phyloP scores from a whole-genome alignment of 371 early-diverging fungal genomes.

The Rhizopus sp. region DNA sequence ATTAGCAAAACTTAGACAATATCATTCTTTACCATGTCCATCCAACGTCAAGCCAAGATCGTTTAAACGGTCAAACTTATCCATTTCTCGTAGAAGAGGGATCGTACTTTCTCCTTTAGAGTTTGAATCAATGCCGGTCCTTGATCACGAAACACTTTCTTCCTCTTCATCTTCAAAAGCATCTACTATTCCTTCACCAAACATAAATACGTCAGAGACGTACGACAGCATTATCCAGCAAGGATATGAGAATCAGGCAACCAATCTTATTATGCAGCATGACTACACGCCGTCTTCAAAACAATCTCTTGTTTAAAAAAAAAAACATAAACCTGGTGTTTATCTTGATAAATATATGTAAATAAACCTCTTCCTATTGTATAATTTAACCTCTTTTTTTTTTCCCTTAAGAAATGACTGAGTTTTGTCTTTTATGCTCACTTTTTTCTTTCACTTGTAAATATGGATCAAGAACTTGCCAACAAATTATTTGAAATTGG shows the following conservation, averaged over 20 bases:
- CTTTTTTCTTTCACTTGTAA: not conserved
- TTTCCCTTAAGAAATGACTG: not conserved
- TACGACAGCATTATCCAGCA: not conserved
- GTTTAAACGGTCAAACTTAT: conserved; percentile 1
- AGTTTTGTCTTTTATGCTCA: too few species aligned
- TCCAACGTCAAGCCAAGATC: not conserved
- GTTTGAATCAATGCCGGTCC: conserved; percentile 10
- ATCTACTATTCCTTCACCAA: conserved; percentile 1
- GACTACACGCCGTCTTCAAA: too few species aligned
- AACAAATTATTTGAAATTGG: conserved; percentile 74
- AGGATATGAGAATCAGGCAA: not conserved
- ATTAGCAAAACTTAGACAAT: conserved; percentile 3
- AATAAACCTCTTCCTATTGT: not conserved
- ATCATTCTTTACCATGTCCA: not conserved
- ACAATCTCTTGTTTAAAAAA: too few species aligned
- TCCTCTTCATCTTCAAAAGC: conserved; percentile 14
- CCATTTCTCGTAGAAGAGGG: conserved; percentile 28
- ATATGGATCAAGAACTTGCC: conserved; percentile 69
- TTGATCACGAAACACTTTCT: conserved; percentile 16
- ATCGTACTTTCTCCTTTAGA: conserved; percentile 20
- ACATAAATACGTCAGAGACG: not conserved
- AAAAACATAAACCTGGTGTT: too few species aligned
- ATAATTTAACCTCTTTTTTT: not conserved
- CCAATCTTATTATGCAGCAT: too few species aligned
- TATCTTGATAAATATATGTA: not conserved